These are phyloP conservation scores for Vaccinium corymbosum DNA, from an alignment of 148 eudicot genomes.

Conservation along the genomic window DNA sequence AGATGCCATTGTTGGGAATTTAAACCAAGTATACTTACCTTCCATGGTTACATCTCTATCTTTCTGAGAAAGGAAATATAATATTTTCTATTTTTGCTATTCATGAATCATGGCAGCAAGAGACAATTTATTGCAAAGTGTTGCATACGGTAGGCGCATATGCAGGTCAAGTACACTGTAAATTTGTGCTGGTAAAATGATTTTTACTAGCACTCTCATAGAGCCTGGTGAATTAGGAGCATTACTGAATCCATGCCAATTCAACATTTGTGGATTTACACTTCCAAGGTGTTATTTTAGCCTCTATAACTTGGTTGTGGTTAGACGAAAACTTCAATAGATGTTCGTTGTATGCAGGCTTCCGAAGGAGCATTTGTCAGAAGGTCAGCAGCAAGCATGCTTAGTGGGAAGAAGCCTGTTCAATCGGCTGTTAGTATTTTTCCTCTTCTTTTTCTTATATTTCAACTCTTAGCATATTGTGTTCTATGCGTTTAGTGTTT, in stretches of 20 bases:
- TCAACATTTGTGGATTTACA: neutral
- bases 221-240: neutral
- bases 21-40: neutral
- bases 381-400: constrained; percentile 96
- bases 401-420: constrained; percentile 86
- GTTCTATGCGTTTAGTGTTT: neutral
- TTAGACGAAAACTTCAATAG: neutral
- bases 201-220: neutral
- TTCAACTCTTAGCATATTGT: neutral
- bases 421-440: constrained; percentile 57
- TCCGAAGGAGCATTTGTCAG: constrained; percentile 55
- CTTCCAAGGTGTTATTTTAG: neutral
- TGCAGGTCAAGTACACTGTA: neutral
- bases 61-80: neutral
- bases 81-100: neutral
- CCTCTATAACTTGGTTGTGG: neutral
- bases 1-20: neutral
- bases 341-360: constrained; percentile 35
- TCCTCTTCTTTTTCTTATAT: constrained; percentile 5
- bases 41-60: neutral
- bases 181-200: constrained; percentile 4
- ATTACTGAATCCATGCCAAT: constrained; percentile 5
- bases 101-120: neutral
- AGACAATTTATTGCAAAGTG: neutral
- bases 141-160: neutral